Conservation (phyloP, 805 yeast genomes). For the Candida ponderosae region DNA sequence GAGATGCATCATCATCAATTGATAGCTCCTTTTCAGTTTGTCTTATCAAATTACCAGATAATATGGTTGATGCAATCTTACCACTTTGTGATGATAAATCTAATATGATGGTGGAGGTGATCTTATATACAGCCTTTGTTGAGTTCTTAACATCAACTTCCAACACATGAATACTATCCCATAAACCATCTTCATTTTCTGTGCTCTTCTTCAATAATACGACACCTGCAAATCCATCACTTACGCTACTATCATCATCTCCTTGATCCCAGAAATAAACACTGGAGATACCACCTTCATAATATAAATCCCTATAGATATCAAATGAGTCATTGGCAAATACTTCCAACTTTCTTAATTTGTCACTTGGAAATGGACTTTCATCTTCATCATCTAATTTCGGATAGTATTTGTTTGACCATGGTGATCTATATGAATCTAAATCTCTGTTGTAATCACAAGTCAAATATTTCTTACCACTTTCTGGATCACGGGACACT, state of each 20-base stretch:
- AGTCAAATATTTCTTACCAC: conserved; percentile 62
- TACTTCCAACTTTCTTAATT: conserved; percentile 65
- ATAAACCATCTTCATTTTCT: conserved; percentile 31
- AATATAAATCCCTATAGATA: conserved; percentile 85
- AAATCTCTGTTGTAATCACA: conserved; percentile 97
- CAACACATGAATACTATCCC: conserved; percentile 95
- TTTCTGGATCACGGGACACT: conserved; percentile 21
- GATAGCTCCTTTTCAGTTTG: conserved; percentile 55
- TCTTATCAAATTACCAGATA: conserved; percentile 82
- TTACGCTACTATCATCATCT: conserved; percentile 42
- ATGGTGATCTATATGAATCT: conserved; percentile 87
- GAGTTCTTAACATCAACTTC: conserved; percentile 47
- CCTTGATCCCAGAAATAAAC: conserved; percentile 85
- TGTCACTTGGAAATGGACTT: conserved; percentile 65
- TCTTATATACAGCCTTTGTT: conserved; percentile 43
- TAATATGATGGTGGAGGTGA: conserved; percentile 84
- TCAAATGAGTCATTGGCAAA: conserved; percentile 88
- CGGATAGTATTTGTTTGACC: conserved; percentile 71
- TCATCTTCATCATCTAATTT: conserved; percentile 47
- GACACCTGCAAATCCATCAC: conserved; percentile 81
- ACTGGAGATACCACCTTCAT: conserved; percentile 88
- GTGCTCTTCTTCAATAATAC: conserved; percentile 71
- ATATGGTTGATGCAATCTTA: conserved; percentile 31
- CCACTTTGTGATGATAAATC: conserved; percentile 38
- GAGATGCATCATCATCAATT: conserved; percentile 47